These are phyloP conservation scores for Botrytis deweyae DNA, from an alignment of 2,329 filamentous ascomycete genomes.

Conservation along the genomic window DNA sequence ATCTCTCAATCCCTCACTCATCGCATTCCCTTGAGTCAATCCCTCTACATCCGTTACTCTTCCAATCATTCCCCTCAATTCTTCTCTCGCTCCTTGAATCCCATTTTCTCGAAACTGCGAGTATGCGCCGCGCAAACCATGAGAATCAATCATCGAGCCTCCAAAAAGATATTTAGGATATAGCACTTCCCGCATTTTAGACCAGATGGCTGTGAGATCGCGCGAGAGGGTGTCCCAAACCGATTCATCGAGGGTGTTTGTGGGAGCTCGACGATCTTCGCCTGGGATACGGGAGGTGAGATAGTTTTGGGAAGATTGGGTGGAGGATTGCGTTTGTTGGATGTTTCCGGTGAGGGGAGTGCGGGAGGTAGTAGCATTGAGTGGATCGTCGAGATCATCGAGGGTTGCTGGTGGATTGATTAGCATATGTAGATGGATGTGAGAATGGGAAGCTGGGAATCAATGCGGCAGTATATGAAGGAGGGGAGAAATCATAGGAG, in stretches of 20 bases:
- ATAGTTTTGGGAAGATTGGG: slow-evolving; percentile 70
- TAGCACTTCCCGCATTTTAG: slow-evolving; percentile 96
- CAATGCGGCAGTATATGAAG: background rate
- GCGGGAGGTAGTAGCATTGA: slow-evolving; percentile 72
- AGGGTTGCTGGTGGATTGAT: slow-evolving; percentile 25
- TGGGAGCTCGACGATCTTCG: slow-evolving; percentile 84
- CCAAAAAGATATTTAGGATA: slow-evolving; percentile 91
- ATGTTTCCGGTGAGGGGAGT: slow-evolving; percentile 85
- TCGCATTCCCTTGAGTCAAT: slow-evolving; percentile 56
- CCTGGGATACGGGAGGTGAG: slow-evolving; percentile 87
- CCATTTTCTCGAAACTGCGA: slow-evolving; percentile 60
- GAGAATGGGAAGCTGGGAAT: background rate
- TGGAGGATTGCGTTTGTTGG: slow-evolving; percentile 49
- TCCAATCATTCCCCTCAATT: slow-evolving; percentile 60
- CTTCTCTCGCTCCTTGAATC: slow-evolving; percentile 58
- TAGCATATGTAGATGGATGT: background rate
- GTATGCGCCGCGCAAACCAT: slow-evolving; percentile 59
- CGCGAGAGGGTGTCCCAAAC: slow-evolving; percentile 97
- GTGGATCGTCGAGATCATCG: slow-evolving; percentile 90
- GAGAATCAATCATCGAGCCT: slow-evolving; percentile 62
- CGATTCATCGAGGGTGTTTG: slow-evolving; percentile 93
- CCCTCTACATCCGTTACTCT: slow-evolving; percentile 63
- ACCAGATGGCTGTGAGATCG: slow-evolving; percentile 90
- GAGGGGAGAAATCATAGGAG: background rate
- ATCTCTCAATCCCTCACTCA: slow-evolving; percentile 88